Base-by-base conservation (phyloP, 129 eudicot genomes). In the Escallonia rubra region DNA sequence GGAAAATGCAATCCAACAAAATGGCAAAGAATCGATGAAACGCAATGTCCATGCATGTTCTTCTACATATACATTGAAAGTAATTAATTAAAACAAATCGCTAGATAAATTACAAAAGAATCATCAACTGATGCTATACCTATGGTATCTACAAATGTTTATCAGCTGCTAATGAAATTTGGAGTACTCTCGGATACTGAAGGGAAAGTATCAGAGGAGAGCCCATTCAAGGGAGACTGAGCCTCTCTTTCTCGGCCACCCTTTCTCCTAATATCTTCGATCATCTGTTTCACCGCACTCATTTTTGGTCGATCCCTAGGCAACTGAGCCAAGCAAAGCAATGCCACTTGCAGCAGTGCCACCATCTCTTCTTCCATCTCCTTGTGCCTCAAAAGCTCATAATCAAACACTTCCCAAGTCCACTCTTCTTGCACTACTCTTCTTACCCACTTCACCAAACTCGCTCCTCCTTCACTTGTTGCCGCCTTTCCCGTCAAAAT, bases 281-380 rank as follows among this genome's bases (percentile, higher is more conserved):
- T 81, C 90, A 85, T 81, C 48, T 78, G 72, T 52, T 71, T 59
- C 15, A 85, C 90, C 38, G 53, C 67, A 8, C 59, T 61, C 84
- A 85, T 85, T 8, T 78, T 73, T 3, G 83, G 84, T 43, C 90
- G 75, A 61, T 81, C 77, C 50, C 63, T 79, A 1, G 90, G 86
- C 46, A 74, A 78, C 14, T 58, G 63, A 13, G 79, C 84, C 61
- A 83, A 72, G 55, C 90, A 85, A 46, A 81, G 79, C 83, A 85
- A 56, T 4, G 86, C 86, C 6, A 85, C 79, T 52, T 81, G 60
- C 73, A 85, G 61, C 63, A 85, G 73, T 53, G 79, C 90, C 41
- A 78, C 69, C 86, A 85, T 85, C 68, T 85, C 90, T 12, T 76
- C 86, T 66, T 81, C 84, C 74, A 71, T 78, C 60, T 85, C 90